These are phyloP conservation scores for Fusarium drepaniforme DNA, from an alignment of 2,329 filamentous ascomycete genomes.

Conservation along the genomic window DNA sequence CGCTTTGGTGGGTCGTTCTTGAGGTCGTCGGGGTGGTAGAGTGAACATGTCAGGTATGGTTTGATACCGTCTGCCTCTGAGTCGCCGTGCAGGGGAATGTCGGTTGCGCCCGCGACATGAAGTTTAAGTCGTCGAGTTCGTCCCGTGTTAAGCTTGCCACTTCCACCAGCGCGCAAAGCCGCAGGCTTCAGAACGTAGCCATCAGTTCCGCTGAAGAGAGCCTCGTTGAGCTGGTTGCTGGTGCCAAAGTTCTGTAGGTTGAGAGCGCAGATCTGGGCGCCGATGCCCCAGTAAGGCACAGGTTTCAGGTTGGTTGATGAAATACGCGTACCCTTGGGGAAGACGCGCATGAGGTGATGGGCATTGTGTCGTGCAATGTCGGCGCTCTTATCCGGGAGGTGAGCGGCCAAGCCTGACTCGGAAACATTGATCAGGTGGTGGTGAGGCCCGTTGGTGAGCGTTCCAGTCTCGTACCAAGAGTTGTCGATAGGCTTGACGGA, in stretches of 20 bases:
- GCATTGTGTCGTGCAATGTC: slow-evolving; percentile 71
- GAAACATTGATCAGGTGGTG: slow-evolving; percentile 79
- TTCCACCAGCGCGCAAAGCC: slow-evolving; percentile 67
- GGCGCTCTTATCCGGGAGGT: slow-evolving; percentile 61
- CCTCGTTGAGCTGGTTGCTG: slow-evolving; percentile 76
- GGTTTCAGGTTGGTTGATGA: slow-evolving; percentile 74
- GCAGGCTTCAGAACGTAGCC: slow-evolving; percentile 76
- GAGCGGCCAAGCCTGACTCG: slow-evolving; percentile 67
- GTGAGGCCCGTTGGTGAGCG: slow-evolving; percentile 68
- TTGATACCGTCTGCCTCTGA: slow-evolving; percentile 66
- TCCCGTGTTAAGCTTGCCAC: slow-evolving; percentile 60
- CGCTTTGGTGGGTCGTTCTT: slow-evolving; percentile 65
- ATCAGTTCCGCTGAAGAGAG: slow-evolving; percentile 73
- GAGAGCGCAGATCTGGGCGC: slow-evolving; percentile 76
- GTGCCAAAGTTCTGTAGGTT: slow-evolving; percentile 78
- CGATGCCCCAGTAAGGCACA: slow-evolving; percentile 74
- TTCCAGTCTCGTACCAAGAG: slow-evolving; percentile 70
- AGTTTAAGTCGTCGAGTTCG: slow-evolving; percentile 65
- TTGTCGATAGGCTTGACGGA: slow-evolving; percentile 76
- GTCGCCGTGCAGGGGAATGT: slow-evolving; percentile 66
- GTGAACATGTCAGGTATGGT: slow-evolving; percentile 74
- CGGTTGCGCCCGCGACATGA: slow-evolving; percentile 72
- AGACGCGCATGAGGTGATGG: slow-evolving; percentile 77
- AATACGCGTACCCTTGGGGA: slow-evolving; percentile 76
- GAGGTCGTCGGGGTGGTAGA: slow-evolving; percentile 69